These are phyloP conservation scores for Cicer yamashitae DNA, from an alignment of 306 rosid species.

Conservation along the genomic window DNA sequence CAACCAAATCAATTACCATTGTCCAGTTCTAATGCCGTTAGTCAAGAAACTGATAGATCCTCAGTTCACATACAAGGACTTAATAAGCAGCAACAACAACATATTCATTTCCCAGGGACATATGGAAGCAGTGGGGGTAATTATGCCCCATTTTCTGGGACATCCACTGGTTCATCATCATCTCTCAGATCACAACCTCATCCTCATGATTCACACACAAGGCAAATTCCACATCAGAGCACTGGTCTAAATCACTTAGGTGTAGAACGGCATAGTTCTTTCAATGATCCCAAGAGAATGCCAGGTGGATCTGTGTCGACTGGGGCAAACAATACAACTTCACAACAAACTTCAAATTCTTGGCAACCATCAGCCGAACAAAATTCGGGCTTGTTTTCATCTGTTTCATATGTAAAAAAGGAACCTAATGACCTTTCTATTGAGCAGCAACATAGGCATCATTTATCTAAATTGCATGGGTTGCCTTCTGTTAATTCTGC, in stretches of 20 bases:
- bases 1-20: constrained; percentile 62
- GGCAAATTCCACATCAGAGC: constrained; percentile 72
- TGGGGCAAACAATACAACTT: constrained; percentile 55
- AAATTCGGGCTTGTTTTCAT: constrained; percentile 54
- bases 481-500: constrained; percentile 61
- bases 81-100: constrained; percentile 72
- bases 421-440: constrained; percentile 67
- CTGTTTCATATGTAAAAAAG: constrained; percentile 62
- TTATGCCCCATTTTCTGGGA: constrained; percentile 67
- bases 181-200: constrained; percentile 67
- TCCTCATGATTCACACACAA: constrained; percentile 71
- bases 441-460: constrained; percentile 71
- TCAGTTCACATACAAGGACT: constrained; percentile 64
- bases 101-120: constrained; percentile 68
- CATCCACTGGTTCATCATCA: constrained; percentile 61
- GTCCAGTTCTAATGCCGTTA: constrained; percentile 55
- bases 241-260: constrained; percentile 63
- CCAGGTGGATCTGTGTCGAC: constrained; percentile 66
- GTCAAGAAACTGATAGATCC: constrained; percentile 74
- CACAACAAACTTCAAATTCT: constrained; percentile 65
- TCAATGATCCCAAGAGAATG: constrained; percentile 65
- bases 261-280: constrained; percentile 65
- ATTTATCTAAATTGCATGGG: constrained; percentile 59
- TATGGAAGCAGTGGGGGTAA: constrained; percentile 69
- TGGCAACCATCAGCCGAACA: constrained; percentile 73